These are phyloP conservation scores for Mesembryanthemum crystallinum DNA, from an alignment of 148 eudicot species.

Conservation along the genomic window DNA sequence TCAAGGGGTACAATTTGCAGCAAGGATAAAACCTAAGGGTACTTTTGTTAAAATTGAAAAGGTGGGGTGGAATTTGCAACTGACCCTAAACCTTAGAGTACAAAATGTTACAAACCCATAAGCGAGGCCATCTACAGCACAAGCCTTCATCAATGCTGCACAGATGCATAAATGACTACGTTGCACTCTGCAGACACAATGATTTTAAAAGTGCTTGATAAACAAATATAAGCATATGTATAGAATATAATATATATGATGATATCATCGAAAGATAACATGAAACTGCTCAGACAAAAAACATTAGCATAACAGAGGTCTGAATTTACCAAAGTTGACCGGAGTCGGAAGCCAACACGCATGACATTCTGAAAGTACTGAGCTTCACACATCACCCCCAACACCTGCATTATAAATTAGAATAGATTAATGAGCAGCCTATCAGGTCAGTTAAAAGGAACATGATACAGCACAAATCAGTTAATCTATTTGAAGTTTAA, in stretches of 20 bases:
- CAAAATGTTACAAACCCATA: no score
- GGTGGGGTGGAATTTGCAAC: no score
- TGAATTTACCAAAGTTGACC: constrained; percentile 61
- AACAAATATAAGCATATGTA: not conserved
- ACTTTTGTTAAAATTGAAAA: no score
- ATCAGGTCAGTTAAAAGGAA: no score
- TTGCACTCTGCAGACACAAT: not conserved
- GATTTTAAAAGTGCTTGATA: not conserved
- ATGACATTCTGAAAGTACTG: constrained; percentile 97
- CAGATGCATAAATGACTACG: not conserved
- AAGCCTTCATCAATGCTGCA: not conserved
- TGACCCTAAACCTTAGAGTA: no score
- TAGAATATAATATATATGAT: no score
- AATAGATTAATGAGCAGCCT: no score
- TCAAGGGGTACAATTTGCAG: no score
- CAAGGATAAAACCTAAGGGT: no score
- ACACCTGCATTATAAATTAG: constrained; percentile 47
- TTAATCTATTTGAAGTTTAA: no score
- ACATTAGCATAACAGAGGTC: not conserved
- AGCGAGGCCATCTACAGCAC: no score
- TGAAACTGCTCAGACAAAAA: not conserved
- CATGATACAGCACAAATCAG: no score
- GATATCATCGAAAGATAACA: not conserved
- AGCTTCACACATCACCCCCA: constrained; percentile 88
- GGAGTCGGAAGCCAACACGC: constrained; percentile 92